These are phyloP conservation scores for Asclepias syriaca DNA, from an alignment of 257 asterid genomes.

Conservation along the genomic window DNA sequence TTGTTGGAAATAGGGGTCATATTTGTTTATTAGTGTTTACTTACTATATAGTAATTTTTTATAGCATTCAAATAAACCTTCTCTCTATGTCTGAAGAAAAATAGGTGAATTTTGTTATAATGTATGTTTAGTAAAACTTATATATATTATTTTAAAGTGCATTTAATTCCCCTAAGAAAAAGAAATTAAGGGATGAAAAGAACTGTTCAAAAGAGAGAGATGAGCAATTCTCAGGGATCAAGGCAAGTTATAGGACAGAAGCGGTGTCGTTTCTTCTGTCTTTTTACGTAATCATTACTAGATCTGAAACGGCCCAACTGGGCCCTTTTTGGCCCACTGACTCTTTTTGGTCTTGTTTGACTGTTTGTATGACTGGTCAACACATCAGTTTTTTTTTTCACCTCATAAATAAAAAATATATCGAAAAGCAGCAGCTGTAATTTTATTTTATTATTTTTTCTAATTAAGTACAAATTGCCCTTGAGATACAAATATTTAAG, in stretches of 20 bases:
- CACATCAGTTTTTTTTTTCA: neutral
- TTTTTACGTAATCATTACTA: neutral
- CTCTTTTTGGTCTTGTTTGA: neutral
- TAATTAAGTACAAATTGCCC: too few species aligned
- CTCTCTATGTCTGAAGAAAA: neutral
- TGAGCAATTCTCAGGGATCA: neutral
- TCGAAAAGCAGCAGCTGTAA: too few species aligned
- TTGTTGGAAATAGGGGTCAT: neutral
- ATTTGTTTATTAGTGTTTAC: neutral
- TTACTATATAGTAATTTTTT: neutral
- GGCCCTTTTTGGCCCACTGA: constrained; percentile 4
- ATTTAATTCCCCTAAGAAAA: neutral
- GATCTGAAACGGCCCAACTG: constrained; percentile 5
- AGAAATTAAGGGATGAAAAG: neutral
- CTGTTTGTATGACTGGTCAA: constrained; percentile 7
- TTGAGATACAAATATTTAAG: too few species aligned
- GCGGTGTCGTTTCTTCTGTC: constrained; percentile 4
- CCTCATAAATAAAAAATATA: neutral
- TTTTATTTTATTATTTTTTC: too few species aligned
- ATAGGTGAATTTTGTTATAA: neutral
- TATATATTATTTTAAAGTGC: neutral
- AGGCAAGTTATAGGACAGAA: constrained; percentile 1
- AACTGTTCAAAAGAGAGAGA: neutral
- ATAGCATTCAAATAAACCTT: neutral
- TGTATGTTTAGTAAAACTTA: neutral